Evolutionary conservation across 129 eudicot species (phyloP).

Genomic region (Pulicaria dysenterica): DNA sequence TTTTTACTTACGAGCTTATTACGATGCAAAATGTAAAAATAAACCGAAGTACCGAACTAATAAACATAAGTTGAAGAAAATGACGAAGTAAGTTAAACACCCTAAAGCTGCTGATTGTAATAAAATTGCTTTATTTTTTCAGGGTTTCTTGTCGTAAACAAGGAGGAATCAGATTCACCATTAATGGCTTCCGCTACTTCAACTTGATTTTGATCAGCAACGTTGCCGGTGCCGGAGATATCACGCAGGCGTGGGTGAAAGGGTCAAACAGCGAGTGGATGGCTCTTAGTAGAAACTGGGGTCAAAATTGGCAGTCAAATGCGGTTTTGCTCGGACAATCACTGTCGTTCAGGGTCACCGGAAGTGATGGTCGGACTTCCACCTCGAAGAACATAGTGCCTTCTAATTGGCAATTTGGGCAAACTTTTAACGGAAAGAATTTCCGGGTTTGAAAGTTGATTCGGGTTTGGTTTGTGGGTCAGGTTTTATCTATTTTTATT

Average conservation of each 20-base stretch:
- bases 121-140: neutral
- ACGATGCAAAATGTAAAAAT: too few relatives aligned
- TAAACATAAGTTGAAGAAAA: neutral
- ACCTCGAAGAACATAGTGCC: slow-evolving; percentile 43
- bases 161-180: slow-evolving; percentile 71
- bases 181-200: slow-evolving; percentile 70
- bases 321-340: slow-evolving; percentile 59
- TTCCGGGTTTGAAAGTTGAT: slow-evolving; percentile 29
- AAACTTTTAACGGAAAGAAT: slow-evolving; percentile 49
- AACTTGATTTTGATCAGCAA: slow-evolving; percentile 66
- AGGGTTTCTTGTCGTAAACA: slow-evolving; percentile 69
- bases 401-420: slow-evolving; percentile 44
- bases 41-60: too few relatives aligned
- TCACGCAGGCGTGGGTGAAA: slow-evolving; percentile 52
- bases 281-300: slow-evolving; percentile 64
- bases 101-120: neutral
- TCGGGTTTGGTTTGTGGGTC: slow-evolving; percentile 15
- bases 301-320: slow-evolving; percentile 77
- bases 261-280: slow-evolving; percentile 70
- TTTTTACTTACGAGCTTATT: neutral
- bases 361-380: slow-evolving; percentile 42
- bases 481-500: neutral
- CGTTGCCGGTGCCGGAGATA: slow-evolving; percentile 82
- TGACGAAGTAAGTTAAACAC: too few relatives aligned
- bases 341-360: slow-evolving; percentile 38